Base-by-base conservation (phyloP, 805 yeast genomes). In the Yueomyces sp. region DNA sequence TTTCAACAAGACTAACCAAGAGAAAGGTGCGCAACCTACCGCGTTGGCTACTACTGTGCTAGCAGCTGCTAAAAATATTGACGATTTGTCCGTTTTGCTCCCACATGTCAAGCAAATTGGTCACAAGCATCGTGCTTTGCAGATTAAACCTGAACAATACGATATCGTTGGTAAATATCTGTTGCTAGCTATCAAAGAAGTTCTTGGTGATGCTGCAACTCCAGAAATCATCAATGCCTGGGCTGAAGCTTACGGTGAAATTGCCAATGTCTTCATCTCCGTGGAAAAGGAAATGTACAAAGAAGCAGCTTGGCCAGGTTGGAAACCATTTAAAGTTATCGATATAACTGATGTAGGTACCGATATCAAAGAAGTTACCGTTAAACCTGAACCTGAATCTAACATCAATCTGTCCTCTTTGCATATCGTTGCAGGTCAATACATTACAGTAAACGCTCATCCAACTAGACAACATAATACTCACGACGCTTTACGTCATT, bases 61-160 rank as follows among this genome's bases (percentile, higher is more conserved):
- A 29, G 67, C 72, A 26, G 81, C 81, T 45, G 85, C 86, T 11
- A 66, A 73, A 48, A 67, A 77, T 53, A 78, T 81, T 44, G 79
- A 79, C 47, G 73, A 78, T 45, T 57, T 81, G 43, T 63, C 72
- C 3, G 77, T 73, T 8, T 62, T 81, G 37, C 53, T 66, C 9
- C 72, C 63, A 2, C 73, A 75, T 47, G 84, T 81, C 7, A 63
- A 69, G 41, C 76, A 73, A 47, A 77, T 81, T 51, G 81, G 73
- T 39, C 69, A 68, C 49, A 81, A 80, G 58, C 88, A 81, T 51
- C 77, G 74, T 46, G 82, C 83, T 39, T 63, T 81, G 47, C 75
- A 75, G 53, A 70, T 81, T 38, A 56, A 62, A 47, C 74, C 86
- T 3, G 81, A 76, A 44, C 85, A 80, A 45, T 81, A 81, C 52